These are phyloP conservation scores for Maudiozyma bulderi DNA, from an alignment of 805 yeast species.

Conservation along the genomic window DNA sequence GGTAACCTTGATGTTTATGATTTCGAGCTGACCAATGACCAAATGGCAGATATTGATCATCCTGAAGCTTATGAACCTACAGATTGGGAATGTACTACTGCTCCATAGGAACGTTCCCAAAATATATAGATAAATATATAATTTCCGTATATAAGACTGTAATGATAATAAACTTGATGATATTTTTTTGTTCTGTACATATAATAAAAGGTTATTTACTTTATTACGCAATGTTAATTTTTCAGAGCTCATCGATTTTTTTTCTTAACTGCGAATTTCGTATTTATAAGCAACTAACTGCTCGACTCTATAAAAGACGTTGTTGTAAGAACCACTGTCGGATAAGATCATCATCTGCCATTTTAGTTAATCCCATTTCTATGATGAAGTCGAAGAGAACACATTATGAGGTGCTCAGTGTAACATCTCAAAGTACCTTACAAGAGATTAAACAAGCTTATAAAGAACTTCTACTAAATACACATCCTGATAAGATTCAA, in stretches of 20 bases:
- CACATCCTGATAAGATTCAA: conserved; percentile 71
- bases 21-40: conserved; percentile 37
- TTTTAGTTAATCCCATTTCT: background rate
- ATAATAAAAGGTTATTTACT: no score
- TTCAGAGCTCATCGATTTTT: conserved; percentile 1
- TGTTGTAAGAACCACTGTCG: no score
- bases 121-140: background rate
- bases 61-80: conserved; percentile 60
- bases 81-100: conserved; percentile 67
- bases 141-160: no score
- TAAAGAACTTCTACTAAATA: conserved; percentile 42
- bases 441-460: conserved; percentile 55
- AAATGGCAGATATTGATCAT: conserved; percentile 34
- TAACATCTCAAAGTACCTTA: conserved; percentile 31
- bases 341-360: no score
- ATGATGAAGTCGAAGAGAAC: conserved; percentile 12
- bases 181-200: no score
- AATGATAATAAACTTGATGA: no score
- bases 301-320: background rate
- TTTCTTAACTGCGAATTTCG: background rate
- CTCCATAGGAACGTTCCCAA: conserved; percentile 29
- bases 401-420: conserved; percentile 52
- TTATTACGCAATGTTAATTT: background rate
- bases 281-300: background rate
- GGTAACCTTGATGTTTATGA: conserved; percentile 47